These are phyloP conservation scores for Phytophthora boehmeriae DNA, from an alignment of 352 stramenopile species.

Conservation along the genomic window DNA sequence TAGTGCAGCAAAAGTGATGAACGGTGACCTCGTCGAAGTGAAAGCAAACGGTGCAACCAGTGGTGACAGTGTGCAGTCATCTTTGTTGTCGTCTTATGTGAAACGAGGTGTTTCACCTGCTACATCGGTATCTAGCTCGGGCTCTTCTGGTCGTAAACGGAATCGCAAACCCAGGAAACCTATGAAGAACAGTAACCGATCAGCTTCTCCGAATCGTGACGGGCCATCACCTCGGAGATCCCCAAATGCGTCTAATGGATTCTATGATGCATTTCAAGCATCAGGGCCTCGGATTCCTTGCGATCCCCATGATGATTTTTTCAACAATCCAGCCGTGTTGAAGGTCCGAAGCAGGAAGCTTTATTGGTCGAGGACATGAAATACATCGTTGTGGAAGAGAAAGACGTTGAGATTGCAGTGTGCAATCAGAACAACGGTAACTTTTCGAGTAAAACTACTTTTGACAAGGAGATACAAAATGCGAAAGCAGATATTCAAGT, in stretches of 20 bases:
- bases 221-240: constrained; percentile 13
- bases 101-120: constrained; percentile 5
- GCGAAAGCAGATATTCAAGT: constrained; percentile 11
- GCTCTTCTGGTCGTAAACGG: constrained; percentile 29
- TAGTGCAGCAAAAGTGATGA: too few relatives aligned
- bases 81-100: constrained; percentile 9
- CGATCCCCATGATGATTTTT: constrained; percentile 10
- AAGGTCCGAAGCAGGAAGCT: constrained; percentile 15
- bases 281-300: constrained; percentile 24
- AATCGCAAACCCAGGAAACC: constrained; percentile 44
- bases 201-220: constrained; percentile 24
- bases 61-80: not conserved
- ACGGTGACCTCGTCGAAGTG: not conserved
- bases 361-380: constrained; percentile 20
- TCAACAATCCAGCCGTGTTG: constrained; percentile 1
- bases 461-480: not conserved
- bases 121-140: constrained; percentile 1
- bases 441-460: not conserved
- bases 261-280: constrained; percentile 26
- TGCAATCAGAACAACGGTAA: not conserved
- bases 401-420: constrained; percentile 10
- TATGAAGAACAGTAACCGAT: constrained; percentile 32
- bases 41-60: not conserved
- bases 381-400: constrained; percentile 29
- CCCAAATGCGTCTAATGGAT: constrained; percentile 14